Conservation (phyloP, 176 grass and related monocot genomes). For the Elymus sibiricus region DNA sequence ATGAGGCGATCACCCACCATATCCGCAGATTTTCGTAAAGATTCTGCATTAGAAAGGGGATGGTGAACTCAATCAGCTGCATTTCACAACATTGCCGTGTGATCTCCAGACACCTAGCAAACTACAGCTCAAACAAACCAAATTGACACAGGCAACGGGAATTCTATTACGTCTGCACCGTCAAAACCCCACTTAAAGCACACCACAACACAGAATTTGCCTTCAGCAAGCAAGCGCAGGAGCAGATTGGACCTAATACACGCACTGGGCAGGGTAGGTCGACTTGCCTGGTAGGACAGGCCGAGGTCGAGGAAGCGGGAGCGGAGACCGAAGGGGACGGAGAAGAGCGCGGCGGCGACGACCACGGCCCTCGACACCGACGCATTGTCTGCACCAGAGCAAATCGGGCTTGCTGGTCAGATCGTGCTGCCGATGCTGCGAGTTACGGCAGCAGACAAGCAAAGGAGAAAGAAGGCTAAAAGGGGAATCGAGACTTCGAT, state of each 20-base stretch:
- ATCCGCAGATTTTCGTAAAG: conserved; percentile 60
- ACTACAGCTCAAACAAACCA: not conserved
- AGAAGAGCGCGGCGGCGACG: conserved; percentile 62
- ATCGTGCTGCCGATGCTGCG: not conserved
- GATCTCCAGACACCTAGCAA: not conserved
- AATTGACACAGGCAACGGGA: not conserved
- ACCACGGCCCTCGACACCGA: conserved; percentile 78
- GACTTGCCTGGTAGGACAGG: conserved; percentile 72
- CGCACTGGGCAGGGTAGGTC: not conserved
- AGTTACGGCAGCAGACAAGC: not conserved
- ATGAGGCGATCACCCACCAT: conserved; percentile 62
- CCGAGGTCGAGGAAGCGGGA: conserved; percentile 57
- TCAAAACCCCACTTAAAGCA: not conserved
- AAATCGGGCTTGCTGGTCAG: not conserved
- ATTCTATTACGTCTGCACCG: not conserved
- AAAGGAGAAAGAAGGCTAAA: not conserved
- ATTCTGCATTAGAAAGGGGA: conserved; percentile 45
- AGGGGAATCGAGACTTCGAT: not conserved
- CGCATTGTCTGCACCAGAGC: conserved; percentile 66
- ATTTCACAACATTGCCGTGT: not conserved
- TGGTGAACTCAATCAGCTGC: not conserved
- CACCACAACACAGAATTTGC: not conserved
- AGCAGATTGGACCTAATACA: not conserved
- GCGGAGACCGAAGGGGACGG: conserved; percentile 63
- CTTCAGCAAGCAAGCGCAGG: not conserved